Evolutionary conservation across 345 rosid genomes (phyloP), one percentile per base, ranked within the genome.

Genomic region (Boechera stricta): DNA sequence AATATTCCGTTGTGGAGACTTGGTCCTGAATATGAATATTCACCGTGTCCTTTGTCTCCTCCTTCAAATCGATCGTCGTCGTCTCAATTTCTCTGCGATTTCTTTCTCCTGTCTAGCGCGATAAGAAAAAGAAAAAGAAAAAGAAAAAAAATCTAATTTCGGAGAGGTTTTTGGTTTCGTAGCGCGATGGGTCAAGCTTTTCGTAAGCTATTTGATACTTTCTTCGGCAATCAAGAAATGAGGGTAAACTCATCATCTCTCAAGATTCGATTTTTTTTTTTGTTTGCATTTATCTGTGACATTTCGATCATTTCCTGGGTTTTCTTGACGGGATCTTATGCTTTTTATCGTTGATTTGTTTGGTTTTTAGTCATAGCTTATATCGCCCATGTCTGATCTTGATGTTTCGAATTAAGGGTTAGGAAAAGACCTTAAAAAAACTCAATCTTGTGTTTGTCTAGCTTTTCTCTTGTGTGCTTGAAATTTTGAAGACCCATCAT

Each of bases 201-300:
- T 78, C 89, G 95, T 74, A 93, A 88, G 84, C 97, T 93, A 59
- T 91, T 93, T 83, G 98, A 91, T 77, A 41, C 85, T 69, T 91
- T 93, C 83, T 93, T 93, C 80, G 97, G 98, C 80, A 91, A 89
- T 83, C 77, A 86, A 31, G 98, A 93, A 85, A 93, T 93, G 98
- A 85, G 97, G 86, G 98, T 89, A 85, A 54, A 7, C 47, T 42
- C 57, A 45, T 15, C 54, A 42, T 83, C 38, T 77, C 57, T 77
- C 59, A 3, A 21, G 18, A 1, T 18, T 39, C 44, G 9, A 9
- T 9, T 39, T 8, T 39, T 39, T 16, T 7, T 2, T 39, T 39
- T 39, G 0, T 35, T 5, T 44, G 48, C 48, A 53, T 26, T 10
- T 24, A 10, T 10, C 29, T 24, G 36, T 13, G 32, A 26, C 2